Conservation (phyloP, 192 early-diverging fungal genomes). For the Linnemannia schmuckeri region DNA sequence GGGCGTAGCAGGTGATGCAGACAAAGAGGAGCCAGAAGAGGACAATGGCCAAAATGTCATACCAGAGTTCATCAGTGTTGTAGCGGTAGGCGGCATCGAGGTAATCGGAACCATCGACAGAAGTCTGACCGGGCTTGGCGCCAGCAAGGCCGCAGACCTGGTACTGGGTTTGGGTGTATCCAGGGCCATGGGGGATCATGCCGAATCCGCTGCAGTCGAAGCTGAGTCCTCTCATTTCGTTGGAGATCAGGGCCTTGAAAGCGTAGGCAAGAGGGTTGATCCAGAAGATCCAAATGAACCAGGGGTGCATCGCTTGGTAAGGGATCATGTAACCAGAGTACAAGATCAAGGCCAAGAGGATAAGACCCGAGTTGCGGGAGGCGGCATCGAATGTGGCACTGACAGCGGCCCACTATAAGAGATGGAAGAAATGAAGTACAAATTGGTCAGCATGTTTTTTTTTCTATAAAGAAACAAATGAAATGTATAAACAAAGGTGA, state of each 20-base stretch:
- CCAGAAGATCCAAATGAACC: slow-evolving; percentile 74
- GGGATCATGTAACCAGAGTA: slow-evolving; percentile 77
- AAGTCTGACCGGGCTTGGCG: slow-evolving; percentile 64
- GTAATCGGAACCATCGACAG: slow-evolving; percentile 75
- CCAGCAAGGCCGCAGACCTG: slow-evolving; percentile 76
- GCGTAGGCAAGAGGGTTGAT: slow-evolving; percentile 75
- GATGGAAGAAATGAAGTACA: too few relatives aligned
- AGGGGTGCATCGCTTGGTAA: slow-evolving; percentile 70
- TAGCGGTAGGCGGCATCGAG: slow-evolving; percentile 68
- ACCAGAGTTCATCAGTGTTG: slow-evolving; percentile 71
- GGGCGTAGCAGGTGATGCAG: slow-evolving; percentile 56
- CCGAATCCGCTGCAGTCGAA: slow-evolving; percentile 54
- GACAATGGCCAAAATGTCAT: slow-evolving; percentile 69
- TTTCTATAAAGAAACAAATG: too few relatives aligned
- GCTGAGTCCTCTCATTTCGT: slow-evolving; percentile 71
- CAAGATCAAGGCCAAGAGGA: slow-evolving; percentile 65
- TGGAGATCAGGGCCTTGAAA: slow-evolving; percentile 70
- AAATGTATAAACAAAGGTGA: too few relatives aligned
- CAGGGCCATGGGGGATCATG: slow-evolving; percentile 48
- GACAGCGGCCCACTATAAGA: slow-evolving; percentile 57
- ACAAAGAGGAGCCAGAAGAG: slow-evolving; percentile 62
- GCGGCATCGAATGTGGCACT: slow-evolving; percentile 67
- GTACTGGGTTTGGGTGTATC: slow-evolving; percentile 55
- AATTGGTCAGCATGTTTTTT: too few relatives aligned
- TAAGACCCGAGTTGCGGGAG: slow-evolving; percentile 64